Evolutionary conservation across 768 basidiomycete genomes (phyloP), one percentile per base, ranked within the genome.

Genomic region (Ramaria sp.): DNA sequence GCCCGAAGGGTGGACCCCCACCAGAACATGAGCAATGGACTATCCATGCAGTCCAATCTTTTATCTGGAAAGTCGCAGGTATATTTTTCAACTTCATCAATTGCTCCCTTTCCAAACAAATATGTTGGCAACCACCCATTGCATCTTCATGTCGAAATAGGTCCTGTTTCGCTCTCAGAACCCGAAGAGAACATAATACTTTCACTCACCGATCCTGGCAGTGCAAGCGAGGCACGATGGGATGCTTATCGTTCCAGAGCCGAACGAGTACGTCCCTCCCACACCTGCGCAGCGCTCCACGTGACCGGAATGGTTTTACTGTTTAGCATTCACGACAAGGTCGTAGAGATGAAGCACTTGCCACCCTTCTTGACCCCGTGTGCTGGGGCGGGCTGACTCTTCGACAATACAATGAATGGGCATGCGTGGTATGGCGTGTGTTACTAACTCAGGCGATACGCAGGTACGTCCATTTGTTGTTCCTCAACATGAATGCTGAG

Each of bases 361-460:
- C 78, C 20, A 71, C 78, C 41, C 75, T 92, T 12, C 70, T 91
- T 11, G 80, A 86, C 57, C 82, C 86, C 0, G 71, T 76, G 31
- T 78, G 83, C 15, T 92, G 90, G 89, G 70, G 75, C 1, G 80
- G 83, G 6, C 69, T 92, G 48, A 75, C 75, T 12, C 66, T 87
- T 19, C 71, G 76, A 38, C 83, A 86, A 65, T 87, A 87, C 66
- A 70, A 72, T n/a, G 69, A 75, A 34, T 92, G 91, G 90, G 82
- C 85, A 19, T 72, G 75, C 49, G 79, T 84, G 65, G 76, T 91
- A 46, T 92, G 89, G 91, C 80, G 88, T 64, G 78, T 88, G 53
- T 72, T 92, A 27, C 77, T 75, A 12, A 67, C 89, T 59, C 78
- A 85, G 22, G 78, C 83, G 12, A 81, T 79, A 58, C 81, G 90